Percentiles rank a stretch among this genome's conserved stretches.
These are phyloP conservation scores for Bipolaris sorokiniana DNA, from an alignment of 2,329 filamentous ascomycete genomes.

Conservation along the genomic window DNA sequence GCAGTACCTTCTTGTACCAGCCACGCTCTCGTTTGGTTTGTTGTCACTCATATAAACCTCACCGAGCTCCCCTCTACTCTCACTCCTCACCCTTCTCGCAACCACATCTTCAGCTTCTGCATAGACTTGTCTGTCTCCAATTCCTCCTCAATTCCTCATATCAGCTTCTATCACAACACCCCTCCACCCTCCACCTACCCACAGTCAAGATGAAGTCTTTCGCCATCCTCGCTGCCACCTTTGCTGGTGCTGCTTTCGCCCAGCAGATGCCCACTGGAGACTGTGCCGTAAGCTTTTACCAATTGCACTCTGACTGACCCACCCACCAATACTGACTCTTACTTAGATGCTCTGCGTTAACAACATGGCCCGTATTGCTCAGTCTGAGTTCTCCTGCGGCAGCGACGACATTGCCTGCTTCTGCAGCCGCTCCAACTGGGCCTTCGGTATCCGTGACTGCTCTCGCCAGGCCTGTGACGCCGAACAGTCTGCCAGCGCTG, in stretches of 20 bases:
- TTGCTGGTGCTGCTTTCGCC: conserved; percentile 44
- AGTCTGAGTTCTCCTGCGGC: conserved; percentile 50
- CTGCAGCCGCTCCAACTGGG: conserved; percentile 54
- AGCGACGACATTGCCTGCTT: conserved; percentile 51
- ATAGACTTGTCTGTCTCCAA: conserved; percentile 19
- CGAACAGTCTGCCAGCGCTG: conserved; percentile 36
- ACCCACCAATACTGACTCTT: conserved; percentile 16
- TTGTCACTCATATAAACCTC: conserved; percentile 28
- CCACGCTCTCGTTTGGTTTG: conserved; percentile 10
- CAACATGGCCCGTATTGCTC: conserved; percentile 55
- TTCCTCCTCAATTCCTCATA: conserved; percentile 17
- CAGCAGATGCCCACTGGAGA: conserved; percentile 31
- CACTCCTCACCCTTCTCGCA: conserved; percentile 5
- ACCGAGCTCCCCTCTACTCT: background rate
- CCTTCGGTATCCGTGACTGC: conserved; percentile 58
- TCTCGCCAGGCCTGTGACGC: conserved; percentile 50
- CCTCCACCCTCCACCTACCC: conserved; percentile 14
- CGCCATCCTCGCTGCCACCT: conserved; percentile 42
- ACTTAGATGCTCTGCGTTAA: conserved; percentile 50
- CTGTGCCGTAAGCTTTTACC: conserved; percentile 46
- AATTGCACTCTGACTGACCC: background rate
- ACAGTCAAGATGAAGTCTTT: conserved; percentile 49
- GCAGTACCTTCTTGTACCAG: conserved; percentile 21
- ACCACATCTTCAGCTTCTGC: conserved; percentile 19
- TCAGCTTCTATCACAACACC: conserved; percentile 30